Conservation (phyloP, 1,284 basidiomycete species). For the Sanghuangporus baumii region DNA sequence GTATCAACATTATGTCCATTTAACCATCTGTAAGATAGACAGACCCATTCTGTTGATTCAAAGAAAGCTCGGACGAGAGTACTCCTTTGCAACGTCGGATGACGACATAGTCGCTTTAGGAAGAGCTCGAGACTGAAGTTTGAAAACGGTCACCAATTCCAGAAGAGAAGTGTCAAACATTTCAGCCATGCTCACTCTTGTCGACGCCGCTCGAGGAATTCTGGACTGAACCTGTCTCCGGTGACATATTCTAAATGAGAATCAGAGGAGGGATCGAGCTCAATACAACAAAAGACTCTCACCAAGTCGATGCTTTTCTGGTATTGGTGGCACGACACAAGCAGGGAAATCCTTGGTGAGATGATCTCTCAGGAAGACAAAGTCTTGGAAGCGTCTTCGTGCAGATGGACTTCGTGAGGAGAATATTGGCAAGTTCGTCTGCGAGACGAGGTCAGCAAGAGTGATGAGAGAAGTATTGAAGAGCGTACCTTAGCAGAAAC, state of each 20-base stretch:
- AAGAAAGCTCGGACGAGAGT: conserved; percentile 89
- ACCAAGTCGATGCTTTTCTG: conserved; percentile 96
- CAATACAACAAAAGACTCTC: conserved; percentile 32
- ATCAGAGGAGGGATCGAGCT: not conserved
- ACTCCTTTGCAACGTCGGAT: conserved; percentile 92
- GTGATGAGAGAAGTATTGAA: conserved; percentile 1
- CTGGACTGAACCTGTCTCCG: conserved; percentile 92
- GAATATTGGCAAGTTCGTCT: conserved; percentile 84
- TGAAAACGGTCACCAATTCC: not conserved
- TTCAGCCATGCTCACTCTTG: conserved; percentile 64
- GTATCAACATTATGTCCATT: not conserved
- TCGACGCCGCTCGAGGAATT: conserved; percentile 92
- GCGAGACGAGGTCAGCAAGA: conserved; percentile 6
- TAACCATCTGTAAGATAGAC: conserved; percentile 22
- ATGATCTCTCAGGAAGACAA: conserved; percentile 89
- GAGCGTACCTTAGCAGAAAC: conserved; percentile 78
- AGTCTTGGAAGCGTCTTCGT: conserved; percentile 93
- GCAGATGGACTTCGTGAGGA: conserved; percentile 65
- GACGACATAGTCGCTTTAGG: conserved; percentile 82
- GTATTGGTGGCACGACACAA: conserved; percentile 92
- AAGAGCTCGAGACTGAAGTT: conserved; percentile 83
- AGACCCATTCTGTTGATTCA: conserved; percentile 96
- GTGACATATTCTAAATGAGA: conserved; percentile 84
- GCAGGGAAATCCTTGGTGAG: conserved; percentile 92
- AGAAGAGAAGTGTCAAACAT: not conserved